Conservation (phyloP, 2,329 filamentous ascomycete species). For the Aspergillus unguis region DNA sequence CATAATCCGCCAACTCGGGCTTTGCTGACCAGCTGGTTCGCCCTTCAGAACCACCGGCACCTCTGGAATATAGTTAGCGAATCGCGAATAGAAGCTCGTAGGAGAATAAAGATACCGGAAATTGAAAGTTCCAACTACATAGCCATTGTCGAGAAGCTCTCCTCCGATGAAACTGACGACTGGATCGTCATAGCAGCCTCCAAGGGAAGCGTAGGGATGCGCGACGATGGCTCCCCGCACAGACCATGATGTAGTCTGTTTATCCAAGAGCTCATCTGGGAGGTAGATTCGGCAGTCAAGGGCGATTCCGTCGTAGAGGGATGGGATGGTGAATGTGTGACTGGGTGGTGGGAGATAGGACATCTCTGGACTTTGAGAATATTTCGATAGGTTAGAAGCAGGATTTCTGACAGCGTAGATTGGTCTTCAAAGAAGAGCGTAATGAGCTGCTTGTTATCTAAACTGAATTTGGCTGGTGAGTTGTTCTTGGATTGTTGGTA, state of each 20-base stretch:
- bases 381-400: neutral
- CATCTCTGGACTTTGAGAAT: constrained; percentile 16
- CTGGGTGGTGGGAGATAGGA: constrained; percentile 31
- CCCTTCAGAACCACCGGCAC: constrained; percentile 70
- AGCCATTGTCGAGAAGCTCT: constrained; percentile 67
- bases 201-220: constrained; percentile 86
- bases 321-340: constrained; percentile 73
- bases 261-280: constrained; percentile 42
- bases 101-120: constrained; percentile 62
- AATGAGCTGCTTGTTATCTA: too few relatives aligned
- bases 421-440: too few relatives aligned
- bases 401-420: too few relatives aligned
- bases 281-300: constrained; percentile 85
- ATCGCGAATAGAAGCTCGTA: neutral
- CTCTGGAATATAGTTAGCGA: constrained; percentile 51
- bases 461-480: too few relatives aligned
- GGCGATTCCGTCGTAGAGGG: constrained; percentile 70
- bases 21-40: constrained; percentile 83
- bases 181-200: constrained; percentile 79
- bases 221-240: constrained; percentile 66
- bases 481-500: too few relatives aligned
- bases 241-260: constrained; percentile 27
- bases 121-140: constrained; percentile 82
- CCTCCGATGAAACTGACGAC: constrained; percentile 66
- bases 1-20: constrained; percentile 78